A percentile compares a stretch with the other conserved stretches of the same genome.
Evolutionary conservation across 1,284 basidiomycete species (phyloP).

Genomic region (Ceratobasidium sp.): DNA sequence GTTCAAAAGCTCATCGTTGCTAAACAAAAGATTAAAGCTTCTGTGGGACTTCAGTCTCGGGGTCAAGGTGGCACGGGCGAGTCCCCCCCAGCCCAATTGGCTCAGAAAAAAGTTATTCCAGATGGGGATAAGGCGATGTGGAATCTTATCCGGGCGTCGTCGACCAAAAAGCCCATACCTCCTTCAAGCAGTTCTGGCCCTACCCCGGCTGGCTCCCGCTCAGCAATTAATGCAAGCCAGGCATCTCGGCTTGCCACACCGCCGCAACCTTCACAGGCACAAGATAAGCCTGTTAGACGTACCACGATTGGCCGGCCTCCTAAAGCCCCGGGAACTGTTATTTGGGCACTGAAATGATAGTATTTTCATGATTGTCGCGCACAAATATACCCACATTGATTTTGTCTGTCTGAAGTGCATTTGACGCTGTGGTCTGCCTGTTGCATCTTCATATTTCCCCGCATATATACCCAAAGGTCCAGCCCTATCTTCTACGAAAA

Average conservation of each 20-base stretch:
- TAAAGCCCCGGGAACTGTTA: conserved; percentile 14
- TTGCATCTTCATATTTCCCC: neutral
- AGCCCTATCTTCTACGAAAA: conserved; percentile 7
- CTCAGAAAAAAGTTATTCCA: conserved; percentile 13
- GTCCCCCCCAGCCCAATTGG: neutral
- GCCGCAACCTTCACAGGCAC: neutral
- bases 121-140: conserved; percentile 3
- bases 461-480: neutral
- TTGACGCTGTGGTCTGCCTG: neutral
- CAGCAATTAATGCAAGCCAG: neutral
- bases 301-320: conserved; percentile 27
- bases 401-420: neutral
- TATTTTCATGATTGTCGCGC: neutral
- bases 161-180: conserved; percentile 9
- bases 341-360: conserved; percentile 9
- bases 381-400: neutral
- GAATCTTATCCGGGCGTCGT: conserved; percentile 25
- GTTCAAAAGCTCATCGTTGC: neutral
- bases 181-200: neutral
- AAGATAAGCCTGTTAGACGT: conserved; percentile 20
- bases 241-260: neutral
- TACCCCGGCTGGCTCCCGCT: neutral
- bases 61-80: neutral
- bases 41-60: neutral
- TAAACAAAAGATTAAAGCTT: neutral